Conservation (phyloP, 2,329 filamentous ascomycete genomes). For the Fusarium anthophilum region DNA sequence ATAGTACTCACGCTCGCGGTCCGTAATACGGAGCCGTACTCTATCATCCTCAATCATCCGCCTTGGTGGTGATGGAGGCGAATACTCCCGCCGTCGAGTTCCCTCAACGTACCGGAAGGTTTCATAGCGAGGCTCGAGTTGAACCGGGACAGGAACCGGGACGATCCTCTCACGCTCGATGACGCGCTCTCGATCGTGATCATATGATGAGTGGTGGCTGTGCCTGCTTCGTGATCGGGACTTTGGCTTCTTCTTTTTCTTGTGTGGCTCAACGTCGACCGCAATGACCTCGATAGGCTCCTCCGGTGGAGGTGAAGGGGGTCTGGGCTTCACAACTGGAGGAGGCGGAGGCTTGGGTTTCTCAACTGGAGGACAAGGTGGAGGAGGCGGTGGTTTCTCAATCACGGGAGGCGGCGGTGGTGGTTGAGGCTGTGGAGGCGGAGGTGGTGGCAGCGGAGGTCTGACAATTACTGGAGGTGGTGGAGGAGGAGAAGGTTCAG, state of each 20-base stretch:
- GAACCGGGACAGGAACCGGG: conserved; percentile 55
- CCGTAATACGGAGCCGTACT: conserved; percentile 47
- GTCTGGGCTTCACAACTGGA: conserved; percentile 37
- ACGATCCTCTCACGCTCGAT: conserved; percentile 63
- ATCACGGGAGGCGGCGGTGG: conserved; percentile 30
- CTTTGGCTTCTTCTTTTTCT: conserved; percentile 42
- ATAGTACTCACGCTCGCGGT: conserved; percentile 48
- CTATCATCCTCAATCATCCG: conserved; percentile 47
- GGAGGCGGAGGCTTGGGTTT: conserved; percentile 36
- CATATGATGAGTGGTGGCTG: conserved; percentile 38
- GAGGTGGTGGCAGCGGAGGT: conserved; percentile 39
- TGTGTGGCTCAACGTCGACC: conserved; percentile 48
- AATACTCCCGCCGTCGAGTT: conserved; percentile 48
- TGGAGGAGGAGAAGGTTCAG: conserved; percentile 43
- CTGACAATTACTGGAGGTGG: conserved; percentile 34
- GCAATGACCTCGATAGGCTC: conserved; percentile 52
- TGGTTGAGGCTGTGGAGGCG: conserved; percentile 24
- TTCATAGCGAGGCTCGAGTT: conserved; percentile 54
- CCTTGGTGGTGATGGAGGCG: conserved; percentile 45
- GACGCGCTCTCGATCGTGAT: conserved; percentile 57
- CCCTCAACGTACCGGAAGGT: conserved; percentile 65
- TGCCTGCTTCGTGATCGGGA: conserved; percentile 46
- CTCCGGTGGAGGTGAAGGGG: conserved; percentile 42
- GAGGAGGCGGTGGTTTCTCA: conserved; percentile 36
- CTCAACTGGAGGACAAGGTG: conserved; percentile 11